Evolutionary conservation across 371 early-diverging fungal genomes (phyloP).

Genomic region (Syncephalastrum monosporum): DNA sequence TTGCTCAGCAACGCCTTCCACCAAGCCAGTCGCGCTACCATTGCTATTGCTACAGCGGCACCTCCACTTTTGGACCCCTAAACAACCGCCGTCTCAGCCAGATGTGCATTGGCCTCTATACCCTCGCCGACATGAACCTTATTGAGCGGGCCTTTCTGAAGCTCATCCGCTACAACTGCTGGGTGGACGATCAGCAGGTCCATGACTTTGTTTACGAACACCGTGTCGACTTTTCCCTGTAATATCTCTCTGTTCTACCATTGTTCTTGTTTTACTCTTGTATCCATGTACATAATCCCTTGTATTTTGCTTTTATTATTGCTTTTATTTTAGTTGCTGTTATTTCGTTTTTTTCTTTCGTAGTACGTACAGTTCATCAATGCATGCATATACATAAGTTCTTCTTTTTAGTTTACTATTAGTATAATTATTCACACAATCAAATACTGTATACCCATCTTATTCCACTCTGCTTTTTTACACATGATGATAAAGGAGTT

Average conservation of each 20-base stretch:
- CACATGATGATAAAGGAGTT: too few species aligned
- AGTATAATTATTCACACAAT: too few species aligned
- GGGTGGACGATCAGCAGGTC: constrained; percentile 39
- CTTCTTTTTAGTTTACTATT: too few species aligned
- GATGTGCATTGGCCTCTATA: constrained; percentile 37
- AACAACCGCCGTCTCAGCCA: constrained; percentile 36
- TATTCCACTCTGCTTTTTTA: too few species aligned
- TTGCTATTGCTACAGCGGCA: constrained; percentile 10
- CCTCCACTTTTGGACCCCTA: constrained; percentile 15
- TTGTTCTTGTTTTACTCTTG: too few species aligned
- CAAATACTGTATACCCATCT: too few species aligned
- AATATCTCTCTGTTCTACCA: neutral
- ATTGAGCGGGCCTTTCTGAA: constrained; percentile 45
- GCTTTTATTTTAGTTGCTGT: too few species aligned
- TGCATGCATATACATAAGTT: too few species aligned
- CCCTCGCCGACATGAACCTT: constrained; percentile 34
- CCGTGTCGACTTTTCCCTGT: constrained; percentile 36
- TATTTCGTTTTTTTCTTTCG: too few species aligned
- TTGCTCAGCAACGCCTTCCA: constrained; percentile 1
- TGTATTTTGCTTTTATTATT: too few species aligned
- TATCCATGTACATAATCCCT: too few species aligned
- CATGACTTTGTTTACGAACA: constrained; percentile 31
- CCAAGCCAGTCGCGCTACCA: constrained; percentile 15
- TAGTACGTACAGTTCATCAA: too few species aligned
- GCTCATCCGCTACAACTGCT: constrained; percentile 42